phyloP scores from a whole-genome alignment of 2,329 filamentous ascomycete genomes.

The Ascochyta viciae-villosae region DNA sequence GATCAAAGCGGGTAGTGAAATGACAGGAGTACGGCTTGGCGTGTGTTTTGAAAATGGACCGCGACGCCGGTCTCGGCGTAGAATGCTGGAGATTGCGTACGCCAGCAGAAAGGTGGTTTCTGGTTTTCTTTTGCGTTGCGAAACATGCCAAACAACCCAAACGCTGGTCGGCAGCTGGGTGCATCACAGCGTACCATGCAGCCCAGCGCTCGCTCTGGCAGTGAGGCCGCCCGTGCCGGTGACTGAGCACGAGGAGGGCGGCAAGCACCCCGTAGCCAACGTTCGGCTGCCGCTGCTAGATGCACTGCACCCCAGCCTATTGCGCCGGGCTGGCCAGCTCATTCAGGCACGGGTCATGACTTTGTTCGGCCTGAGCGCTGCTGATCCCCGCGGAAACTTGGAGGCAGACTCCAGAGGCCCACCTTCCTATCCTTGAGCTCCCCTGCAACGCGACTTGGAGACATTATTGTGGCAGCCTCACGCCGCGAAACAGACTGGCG shows the following conservation, averaged over 20 bases:
- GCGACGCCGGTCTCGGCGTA: conserved; percentile 29
- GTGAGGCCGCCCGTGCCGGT: conserved; percentile 29
- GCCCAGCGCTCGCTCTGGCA: conserved; percentile 19
- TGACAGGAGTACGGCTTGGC: conserved; percentile 38
- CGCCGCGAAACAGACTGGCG: conserved; percentile 22
- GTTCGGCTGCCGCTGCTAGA: conserved; percentile 23
- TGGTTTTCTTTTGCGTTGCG: conserved; percentile 35
- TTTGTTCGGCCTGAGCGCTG: conserved; percentile 24
- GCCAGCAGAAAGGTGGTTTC: conserved; percentile 13
- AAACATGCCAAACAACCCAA: conserved; percentile 40
- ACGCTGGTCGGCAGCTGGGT: conserved; percentile 44
- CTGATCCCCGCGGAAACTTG: conserved; percentile 41
- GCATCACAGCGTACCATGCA: conserved; percentile 33
- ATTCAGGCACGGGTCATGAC: conserved; percentile 40
- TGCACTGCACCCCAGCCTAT: conserved; percentile 12
- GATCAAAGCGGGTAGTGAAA: conserved; percentile 20
- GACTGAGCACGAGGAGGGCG: conserved; percentile 4
- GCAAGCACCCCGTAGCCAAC: conserved; percentile 18
- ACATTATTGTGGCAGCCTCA: conserved; percentile 44
- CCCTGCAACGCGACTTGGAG: conserved; percentile 21
- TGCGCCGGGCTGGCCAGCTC: conserved; percentile 23
- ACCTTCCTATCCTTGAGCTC: conserved; percentile 12
- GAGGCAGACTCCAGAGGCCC: conserved; percentile 24
- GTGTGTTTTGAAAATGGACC: conserved; percentile 40
- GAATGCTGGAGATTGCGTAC: conserved; percentile 37